Conservation (phyloP, 106 monocot species). For the Platanthera zijinensis region DNA sequence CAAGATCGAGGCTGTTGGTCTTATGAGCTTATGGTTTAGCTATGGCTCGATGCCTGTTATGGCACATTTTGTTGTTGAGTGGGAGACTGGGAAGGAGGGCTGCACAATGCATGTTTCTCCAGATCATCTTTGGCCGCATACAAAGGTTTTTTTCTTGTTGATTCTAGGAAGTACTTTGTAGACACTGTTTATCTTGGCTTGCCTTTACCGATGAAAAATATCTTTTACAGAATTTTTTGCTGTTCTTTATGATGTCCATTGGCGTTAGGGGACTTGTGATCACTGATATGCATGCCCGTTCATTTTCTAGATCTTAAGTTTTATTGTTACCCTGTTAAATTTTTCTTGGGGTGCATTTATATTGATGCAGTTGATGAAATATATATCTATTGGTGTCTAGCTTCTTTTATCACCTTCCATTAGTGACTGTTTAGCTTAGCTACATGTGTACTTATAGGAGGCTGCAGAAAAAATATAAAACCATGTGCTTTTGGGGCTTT, state of each 20-base stretch:
- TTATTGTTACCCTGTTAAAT: not conserved
- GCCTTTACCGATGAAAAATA: too few species aligned
- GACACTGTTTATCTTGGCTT: not conserved
- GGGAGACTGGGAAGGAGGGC: slow-evolving; percentile 87
- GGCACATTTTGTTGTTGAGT: slow-evolving; percentile 96
- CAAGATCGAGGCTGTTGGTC: slow-evolving; percentile 96
- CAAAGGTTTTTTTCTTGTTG: slow-evolving; percentile 51
- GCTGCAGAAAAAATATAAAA: not conserved
- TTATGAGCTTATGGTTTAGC: slow-evolving; percentile 94
- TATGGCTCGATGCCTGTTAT: slow-evolving; percentile 87
- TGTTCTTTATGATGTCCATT: not conserved
- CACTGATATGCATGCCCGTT: not conserved
- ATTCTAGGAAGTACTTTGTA: not conserved
- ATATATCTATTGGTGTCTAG: too few species aligned
- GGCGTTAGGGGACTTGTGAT: not conserved
- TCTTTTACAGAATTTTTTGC: not conserved
- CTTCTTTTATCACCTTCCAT: too few species aligned
- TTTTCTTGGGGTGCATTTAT: not conserved
- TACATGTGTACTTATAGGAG: not conserved
- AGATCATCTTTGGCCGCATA: slow-evolving; percentile 99
- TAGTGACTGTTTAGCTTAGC: not conserved
- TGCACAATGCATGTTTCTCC: slow-evolving; percentile 99
- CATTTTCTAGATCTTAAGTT: not conserved
- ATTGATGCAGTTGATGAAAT: too few species aligned
- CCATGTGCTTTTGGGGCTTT: too few species aligned